phyloP scores from a whole-genome alignment of 345 rosid species.

The Citrus inodora region DNA sequence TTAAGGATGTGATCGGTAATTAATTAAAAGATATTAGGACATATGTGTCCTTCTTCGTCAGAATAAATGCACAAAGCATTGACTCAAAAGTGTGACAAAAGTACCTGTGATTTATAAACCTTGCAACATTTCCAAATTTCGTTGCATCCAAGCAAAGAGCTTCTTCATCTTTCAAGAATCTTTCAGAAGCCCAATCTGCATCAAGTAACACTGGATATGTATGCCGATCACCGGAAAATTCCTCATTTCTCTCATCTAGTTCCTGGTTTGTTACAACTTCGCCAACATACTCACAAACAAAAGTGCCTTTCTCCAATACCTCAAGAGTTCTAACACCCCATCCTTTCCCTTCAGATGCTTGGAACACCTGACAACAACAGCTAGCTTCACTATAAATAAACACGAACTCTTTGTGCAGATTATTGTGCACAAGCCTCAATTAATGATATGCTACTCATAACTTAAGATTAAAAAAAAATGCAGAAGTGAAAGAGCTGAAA shows the following conservation, averaged over 20 bases:
- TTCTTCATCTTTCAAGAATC: conserved; percentile 45
- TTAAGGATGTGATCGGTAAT: neutral
- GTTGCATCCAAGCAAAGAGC: conserved; percentile 64
- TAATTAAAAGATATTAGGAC: too few relatives aligned
- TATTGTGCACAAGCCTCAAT: neutral
- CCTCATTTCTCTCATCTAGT: conserved; percentile 36
- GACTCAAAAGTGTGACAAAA: neutral
- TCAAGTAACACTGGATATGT: conserved; percentile 57
- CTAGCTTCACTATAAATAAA: neutral
- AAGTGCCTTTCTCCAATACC: conserved; percentile 43
- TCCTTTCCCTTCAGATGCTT: conserved; percentile 44
- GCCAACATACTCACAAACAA: conserved; percentile 59
- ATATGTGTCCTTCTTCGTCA: too few relatives aligned
- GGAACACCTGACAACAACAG: conserved; percentile 33
- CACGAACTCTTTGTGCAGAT: neutral
- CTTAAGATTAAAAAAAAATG: too few relatives aligned
- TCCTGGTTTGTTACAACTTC: conserved; percentile 59
- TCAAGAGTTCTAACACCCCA: conserved; percentile 49
- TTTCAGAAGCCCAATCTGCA: conserved; percentile 61
- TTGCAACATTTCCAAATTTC: conserved; percentile 45
- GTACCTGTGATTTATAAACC: conserved; percentile 67
- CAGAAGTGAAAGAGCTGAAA: neutral
- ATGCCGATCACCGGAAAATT: conserved; percentile 32
- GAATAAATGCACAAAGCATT: neutral
- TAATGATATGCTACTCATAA: too few relatives aligned